These are phyloP conservation scores for Brassica juncea DNA, from an alignment of 345 rosid species.

Conservation along the genomic window DNA sequence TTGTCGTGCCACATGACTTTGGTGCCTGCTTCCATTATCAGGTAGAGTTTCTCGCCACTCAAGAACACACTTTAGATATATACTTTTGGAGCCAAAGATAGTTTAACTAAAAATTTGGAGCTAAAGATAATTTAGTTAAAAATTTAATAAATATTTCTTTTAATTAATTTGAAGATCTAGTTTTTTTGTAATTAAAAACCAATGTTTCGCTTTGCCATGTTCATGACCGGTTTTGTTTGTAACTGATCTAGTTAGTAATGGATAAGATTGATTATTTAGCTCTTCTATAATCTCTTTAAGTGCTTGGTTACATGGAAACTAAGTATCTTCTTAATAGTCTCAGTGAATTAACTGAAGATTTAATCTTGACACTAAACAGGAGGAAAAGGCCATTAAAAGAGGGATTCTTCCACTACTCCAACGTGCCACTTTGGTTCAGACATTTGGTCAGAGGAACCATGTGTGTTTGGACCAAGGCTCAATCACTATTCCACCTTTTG, in stretches of 20 bases:
- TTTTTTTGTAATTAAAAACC: too few species aligned
- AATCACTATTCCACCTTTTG: slow-evolving; percentile 92
- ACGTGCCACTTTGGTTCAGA: slow-evolving; percentile 89
- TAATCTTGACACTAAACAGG: slow-evolving; percentile 44
- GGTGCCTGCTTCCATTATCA: slow-evolving; percentile 97
- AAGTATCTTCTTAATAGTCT: neutral
- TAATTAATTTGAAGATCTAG: too few species aligned
- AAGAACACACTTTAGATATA: neutral
- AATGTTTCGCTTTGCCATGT: too few species aligned
- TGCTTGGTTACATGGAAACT: neutral
- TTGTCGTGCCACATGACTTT: slow-evolving; percentile 93
- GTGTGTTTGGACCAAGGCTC: slow-evolving; percentile 92
- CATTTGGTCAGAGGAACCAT: slow-evolving; percentile 93
- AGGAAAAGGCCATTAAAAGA: slow-evolving; percentile 88
- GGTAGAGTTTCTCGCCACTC: slow-evolving; percentile 37
- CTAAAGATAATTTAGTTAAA: too few species aligned
- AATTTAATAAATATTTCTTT: too few species aligned
- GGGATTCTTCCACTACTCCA: slow-evolving; percentile 82
- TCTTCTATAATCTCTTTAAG: neutral
- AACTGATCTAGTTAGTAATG: neutral
- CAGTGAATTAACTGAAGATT: neutral
- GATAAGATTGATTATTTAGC: neutral
- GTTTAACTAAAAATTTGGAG: too few species aligned
- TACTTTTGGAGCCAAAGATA: too few species aligned
- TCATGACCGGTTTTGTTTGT: too few species aligned